A percentile compares a stretch with the other conserved stretches of the same genome.
phyloP scores from a whole-genome alignment of 1,139 yeast genomes.

The Candida smagusa region DNA sequence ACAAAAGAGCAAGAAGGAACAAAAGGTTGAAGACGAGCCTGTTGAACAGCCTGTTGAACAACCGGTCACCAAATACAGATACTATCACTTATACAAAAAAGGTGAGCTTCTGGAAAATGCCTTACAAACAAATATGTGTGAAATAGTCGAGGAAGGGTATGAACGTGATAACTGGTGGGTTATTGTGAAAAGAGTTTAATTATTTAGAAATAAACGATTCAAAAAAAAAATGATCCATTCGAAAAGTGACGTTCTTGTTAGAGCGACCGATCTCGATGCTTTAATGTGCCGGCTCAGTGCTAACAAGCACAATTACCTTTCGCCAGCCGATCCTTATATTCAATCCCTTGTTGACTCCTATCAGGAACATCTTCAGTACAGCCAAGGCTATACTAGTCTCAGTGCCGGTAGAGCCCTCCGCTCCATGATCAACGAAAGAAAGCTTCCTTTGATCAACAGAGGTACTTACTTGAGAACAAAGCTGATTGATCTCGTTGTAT shows the following conservation, averaged over 20 bases:
- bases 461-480: slow-evolving; percentile 79
- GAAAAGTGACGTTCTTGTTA: slow-evolving; percentile 49
- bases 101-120: slow-evolving; percentile 82
- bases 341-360: slow-evolving; percentile 42
- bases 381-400: slow-evolving; percentile 38
- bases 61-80: slow-evolving; percentile 67
- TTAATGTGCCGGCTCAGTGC: slow-evolving; percentile 70
- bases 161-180: slow-evolving; percentile 96
- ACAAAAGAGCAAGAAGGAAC: slow-evolving; percentile 6
- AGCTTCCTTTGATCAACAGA: slow-evolving; percentile 75
- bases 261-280: slow-evolving; percentile 85
- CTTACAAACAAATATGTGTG: slow-evolving; percentile 59
- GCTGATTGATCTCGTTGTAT: slow-evolving; percentile 56
- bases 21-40: slow-evolving; percentile 7
- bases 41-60: slow-evolving; percentile 10
- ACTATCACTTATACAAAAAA: slow-evolving; percentile 77
- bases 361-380: slow-evolving; percentile 30
- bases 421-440: slow-evolving; percentile 39
- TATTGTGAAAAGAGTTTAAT: slow-evolving; percentile 21
- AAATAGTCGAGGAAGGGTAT: slow-evolving; percentile 69
- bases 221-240: slow-evolving; percentile 9
- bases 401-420: slow-evolving; percentile 43
- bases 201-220: background rate
- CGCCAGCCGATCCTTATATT: slow-evolving; percentile 48
- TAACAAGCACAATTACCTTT: slow-evolving; percentile 48